These are phyloP conservation scores for Solanum paucissectum DNA, from an alignment of 257 asterid genomes.

Conservation along the genomic window DNA sequence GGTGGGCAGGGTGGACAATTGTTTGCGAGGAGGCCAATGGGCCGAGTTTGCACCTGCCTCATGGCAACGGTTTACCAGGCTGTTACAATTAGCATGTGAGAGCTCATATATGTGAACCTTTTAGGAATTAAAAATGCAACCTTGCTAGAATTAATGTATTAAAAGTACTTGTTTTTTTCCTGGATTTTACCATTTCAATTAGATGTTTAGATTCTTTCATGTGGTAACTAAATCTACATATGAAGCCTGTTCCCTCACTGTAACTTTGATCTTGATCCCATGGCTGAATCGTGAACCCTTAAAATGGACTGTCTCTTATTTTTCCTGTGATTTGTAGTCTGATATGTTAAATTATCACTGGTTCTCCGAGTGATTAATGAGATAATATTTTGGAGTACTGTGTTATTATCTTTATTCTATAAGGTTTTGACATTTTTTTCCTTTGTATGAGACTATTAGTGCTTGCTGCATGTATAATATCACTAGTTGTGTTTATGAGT, in stretches of 20 bases:
- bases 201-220: neutral
- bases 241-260: neutral
- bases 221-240: neutral
- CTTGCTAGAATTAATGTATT: neutral
- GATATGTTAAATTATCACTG: neutral
- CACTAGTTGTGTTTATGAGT: neutral
- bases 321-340: neutral
- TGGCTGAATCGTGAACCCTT: constrained; percentile 61
- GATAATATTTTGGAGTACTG: neutral
- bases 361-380: neutral
- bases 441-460: neutral
- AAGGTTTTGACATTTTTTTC: neutral
- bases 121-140: neutral
- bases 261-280: neutral
- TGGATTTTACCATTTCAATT: neutral
- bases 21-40: neutral
- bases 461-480: neutral
- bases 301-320: constrained; percentile 12
- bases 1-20: neutral
- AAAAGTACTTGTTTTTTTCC: neutral
- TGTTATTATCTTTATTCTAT: neutral
- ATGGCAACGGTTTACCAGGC: neutral
- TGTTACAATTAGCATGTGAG: neutral
- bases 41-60: neutral
- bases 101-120: neutral